Base-by-base conservation (phyloP, 2,329 filamentous ascomycete genomes). In the Purpureocillium takamizusanense region DNA sequence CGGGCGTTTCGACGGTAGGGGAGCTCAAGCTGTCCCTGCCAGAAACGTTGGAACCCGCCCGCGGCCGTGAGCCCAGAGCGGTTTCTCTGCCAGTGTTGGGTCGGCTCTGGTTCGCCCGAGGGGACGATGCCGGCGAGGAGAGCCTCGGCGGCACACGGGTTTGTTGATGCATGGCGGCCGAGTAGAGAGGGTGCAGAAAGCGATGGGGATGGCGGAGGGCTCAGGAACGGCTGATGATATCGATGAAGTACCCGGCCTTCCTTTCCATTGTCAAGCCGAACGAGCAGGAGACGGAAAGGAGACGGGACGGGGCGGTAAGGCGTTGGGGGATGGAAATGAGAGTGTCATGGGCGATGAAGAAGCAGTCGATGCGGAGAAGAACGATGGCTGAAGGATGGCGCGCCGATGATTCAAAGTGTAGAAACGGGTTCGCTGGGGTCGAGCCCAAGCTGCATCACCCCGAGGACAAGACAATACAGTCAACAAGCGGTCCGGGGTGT, bases 141-240 rank as follows among this genome's bases (percentile, higher is more conserved):
- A 78, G 74, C 59, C 80, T 74, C 48, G 84, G 82, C 48, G 83
- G 76, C 45, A 80, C 76, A 52, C 89, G 81, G 51, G 85, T 81
- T 65, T 89, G 86, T 66, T 94, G 89, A 76, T 95, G 88, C 89
- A 95, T 95, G 37, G 35, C 51, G 38, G 11, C 2, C 27, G 31
- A 15, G 13, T 3, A 30, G 25, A 6, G 31, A 30, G 16, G 16
- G 35, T 14, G 11, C 11, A 14, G 18, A 6, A 15, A 23, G 6
- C 23, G 13, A 18, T 4, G 18, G 14, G 18, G 10, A 9, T 10
- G 21, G 33, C 17, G 15, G 33, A 36, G 12, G 13, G 21, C 23
- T 28, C 15, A 29, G 23, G 28, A 21, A 17, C 33, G 36, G 16
- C 17, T 30, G 29, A 23, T 36, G 33, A 31, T 18, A 18, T 42